Base-by-base conservation (phyloP, 1,284 basidiomycete species). In the Coriolopsis trogii region DNA sequence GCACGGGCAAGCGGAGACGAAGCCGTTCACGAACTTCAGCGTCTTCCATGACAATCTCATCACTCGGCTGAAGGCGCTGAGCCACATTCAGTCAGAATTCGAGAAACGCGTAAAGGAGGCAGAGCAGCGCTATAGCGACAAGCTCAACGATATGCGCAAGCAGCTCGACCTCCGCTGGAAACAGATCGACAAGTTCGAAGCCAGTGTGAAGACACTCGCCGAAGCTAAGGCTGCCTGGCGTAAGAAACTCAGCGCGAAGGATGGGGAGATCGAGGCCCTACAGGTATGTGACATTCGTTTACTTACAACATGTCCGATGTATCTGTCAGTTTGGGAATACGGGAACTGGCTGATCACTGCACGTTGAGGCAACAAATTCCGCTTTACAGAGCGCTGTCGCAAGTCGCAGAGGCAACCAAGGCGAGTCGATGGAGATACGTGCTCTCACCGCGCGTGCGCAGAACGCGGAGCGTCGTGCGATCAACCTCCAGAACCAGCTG, bases 41-140 rank as follows among this genome's bases (percentile, higher is more conserved):
- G 87, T 95, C 51, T 98, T 99, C 80, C 93, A 95, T 61, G 94
- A 98, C 70, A 93, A 93, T 59, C 81, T 99, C n/a, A 86, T 97
- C 63, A 84, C 85, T 1, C 84, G 95, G 6, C 76, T 99, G 41
- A 92, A 93, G 61, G 77, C 84, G 0, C 82, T 98, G 51, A 89
- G 84, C 41, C 84, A 91, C 55, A 89, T 97, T 30, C 87, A 95
- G 67, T 67, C 81, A 23, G 86, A 93, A 63, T 96, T 98, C 67
- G 93, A 98, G 64, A 90, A 85, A 66, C 85, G 91, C 18, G 79
- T 82, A 54, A 94, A 93, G 68, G 91, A 94, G 23, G 79, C 86
- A 0, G 95, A 98, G 67, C 70, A 71, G 6, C 77, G 78, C 45
- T 90, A 89, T 60, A 65, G 73, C 7, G 92, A 94, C 34, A 88